Evolutionary conservation across 106 monocot genomes (phyloP).

Genomic region (Chionographis japonica): DNA sequence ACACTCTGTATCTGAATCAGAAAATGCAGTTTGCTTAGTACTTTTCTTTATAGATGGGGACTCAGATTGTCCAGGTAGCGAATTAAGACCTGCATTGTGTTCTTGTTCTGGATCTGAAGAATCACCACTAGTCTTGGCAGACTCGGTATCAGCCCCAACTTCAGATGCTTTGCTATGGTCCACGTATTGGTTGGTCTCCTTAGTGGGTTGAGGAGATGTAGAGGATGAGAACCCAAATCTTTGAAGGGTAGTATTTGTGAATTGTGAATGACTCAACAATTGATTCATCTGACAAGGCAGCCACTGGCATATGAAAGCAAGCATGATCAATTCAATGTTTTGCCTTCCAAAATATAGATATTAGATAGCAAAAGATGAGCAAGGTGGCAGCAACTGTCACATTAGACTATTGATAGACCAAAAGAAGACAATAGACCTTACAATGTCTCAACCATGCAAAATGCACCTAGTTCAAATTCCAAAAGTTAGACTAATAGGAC

Average conservation of each 20-base stretch:
- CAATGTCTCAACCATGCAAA: no score
- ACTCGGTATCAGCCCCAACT: not conserved
- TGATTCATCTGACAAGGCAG: constrained; percentile 3
- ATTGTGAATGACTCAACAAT: constrained; percentile 7
- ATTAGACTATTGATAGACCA: no score
- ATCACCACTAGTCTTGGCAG: constrained; percentile 10
- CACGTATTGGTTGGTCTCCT: constrained; percentile 26
- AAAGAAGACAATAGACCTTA: no score
- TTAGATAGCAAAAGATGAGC: no score
- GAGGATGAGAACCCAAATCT: constrained; percentile 54
- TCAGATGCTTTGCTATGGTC: constrained; percentile 7
- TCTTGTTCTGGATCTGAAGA: constrained; percentile 23
- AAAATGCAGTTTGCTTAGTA: constrained; percentile 40
- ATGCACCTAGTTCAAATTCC: no score
- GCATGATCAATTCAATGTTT: not conserved
- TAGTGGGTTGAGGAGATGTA: constrained; percentile 46
- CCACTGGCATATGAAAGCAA: constrained; percentile 16
- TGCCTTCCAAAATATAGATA: no score
- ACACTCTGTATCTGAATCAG: constrained; percentile 52
- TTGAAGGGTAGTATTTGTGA: constrained; percentile 17
- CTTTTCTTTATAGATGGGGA: constrained; percentile 18
- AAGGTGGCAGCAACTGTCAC: no score
- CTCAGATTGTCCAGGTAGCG: constrained; percentile 9
- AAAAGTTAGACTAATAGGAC: no score
- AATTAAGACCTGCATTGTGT: constrained; percentile 23